These are phyloP conservation scores for Auriculariales sp. DNA, from an alignment of 768 basidiomycete genomes.

Conservation along the genomic window DNA sequence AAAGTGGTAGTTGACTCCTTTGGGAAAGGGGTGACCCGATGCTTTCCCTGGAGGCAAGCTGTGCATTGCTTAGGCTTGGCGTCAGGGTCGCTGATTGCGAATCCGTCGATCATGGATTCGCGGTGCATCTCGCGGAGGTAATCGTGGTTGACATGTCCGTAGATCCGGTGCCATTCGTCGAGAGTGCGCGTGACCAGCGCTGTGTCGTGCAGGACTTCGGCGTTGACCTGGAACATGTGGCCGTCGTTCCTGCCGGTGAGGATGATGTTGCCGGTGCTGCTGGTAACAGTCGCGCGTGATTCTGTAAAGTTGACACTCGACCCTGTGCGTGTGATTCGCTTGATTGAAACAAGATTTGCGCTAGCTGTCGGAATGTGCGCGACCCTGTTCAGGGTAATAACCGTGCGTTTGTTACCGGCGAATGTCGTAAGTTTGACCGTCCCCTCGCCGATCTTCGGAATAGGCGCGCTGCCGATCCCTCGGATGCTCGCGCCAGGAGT, in stretches of 20 bases:
- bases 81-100: background rate
- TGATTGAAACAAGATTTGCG: background rate
- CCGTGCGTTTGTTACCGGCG: background rate
- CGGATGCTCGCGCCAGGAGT: background rate
- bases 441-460: background rate
- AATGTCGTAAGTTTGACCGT: background rate
- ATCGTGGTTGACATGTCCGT: background rate
- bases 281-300: background rate
- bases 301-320: background rate
- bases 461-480: background rate
- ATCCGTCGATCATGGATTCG: background rate
- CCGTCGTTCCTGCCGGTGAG: background rate
- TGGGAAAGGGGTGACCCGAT: background rate
- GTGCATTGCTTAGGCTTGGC: background rate
- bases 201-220: background rate
- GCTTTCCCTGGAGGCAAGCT: background rate
- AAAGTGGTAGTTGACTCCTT: background rate
- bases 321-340: background rate
- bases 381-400: background rate
- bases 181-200: background rate
- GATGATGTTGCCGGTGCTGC: background rate
- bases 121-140: background rate
- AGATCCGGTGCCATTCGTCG: background rate
- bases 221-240: background rate
- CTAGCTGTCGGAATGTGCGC: background rate